phyloP scores from a whole-genome alignment of 2,329 filamentous ascomycete species.

The Dendryphion nanum region DNA sequence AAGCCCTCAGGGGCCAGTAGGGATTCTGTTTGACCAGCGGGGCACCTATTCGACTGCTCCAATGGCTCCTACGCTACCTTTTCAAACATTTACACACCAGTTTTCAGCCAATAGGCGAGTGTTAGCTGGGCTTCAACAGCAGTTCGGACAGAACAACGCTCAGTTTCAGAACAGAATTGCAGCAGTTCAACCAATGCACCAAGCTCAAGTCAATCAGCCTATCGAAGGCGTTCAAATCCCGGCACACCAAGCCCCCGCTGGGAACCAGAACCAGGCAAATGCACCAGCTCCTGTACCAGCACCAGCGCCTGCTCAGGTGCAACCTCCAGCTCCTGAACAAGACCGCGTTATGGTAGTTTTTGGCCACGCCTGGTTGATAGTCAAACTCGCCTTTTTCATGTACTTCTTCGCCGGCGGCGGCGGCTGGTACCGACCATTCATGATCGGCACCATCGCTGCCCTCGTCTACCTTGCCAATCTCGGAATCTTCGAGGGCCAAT shows the following conservation, averaged over 20 bases:
- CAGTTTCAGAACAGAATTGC: conserved; percentile 18
- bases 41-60: conserved; percentile 36
- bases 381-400: conserved; percentile 58
- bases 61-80: conserved; percentile 23
- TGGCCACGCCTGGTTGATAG: conserved; percentile 55
- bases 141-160: conserved; percentile 21
- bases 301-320: conserved; percentile 1
- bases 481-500: conserved; percentile 43
- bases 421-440: conserved; percentile 41
- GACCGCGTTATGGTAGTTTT: conserved; percentile 26
- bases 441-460: conserved; percentile 39
- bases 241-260: conserved; percentile 10
- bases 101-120: conserved; percentile 33
- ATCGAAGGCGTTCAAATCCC: conserved; percentile 9
- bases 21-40: conserved; percentile 34
- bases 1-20: conserved; percentile 36
- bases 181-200: neutral
- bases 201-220: conserved; percentile 12
- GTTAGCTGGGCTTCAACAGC: conserved; percentile 29
- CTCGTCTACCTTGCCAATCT: conserved; percentile 44
- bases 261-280: conserved; percentile 10
- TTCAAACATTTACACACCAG: conserved; percentile 32
- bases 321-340: conserved; percentile 12
- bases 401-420: conserved; percentile 55
- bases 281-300: conserved; percentile 9